Base-by-base conservation (phyloP, 768 basidiomycete species). In the Mycena sanguinolenta region DNA sequence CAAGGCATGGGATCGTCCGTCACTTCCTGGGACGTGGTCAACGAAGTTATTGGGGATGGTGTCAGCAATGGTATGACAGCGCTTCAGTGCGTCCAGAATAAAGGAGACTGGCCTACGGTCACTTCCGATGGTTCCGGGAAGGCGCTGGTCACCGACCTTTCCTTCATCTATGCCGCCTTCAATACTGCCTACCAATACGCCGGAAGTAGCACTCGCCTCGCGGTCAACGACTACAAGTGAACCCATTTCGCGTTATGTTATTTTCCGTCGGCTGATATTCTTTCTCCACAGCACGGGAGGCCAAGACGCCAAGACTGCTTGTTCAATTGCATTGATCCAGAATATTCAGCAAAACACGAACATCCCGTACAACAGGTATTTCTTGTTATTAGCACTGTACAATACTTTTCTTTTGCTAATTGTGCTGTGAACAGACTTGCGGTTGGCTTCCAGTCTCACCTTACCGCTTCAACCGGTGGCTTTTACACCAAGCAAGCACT, bases 61-160 rank as follows among this genome's bases (percentile, higher is more conserved):
- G 67, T 69, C 23, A 57, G 52, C 28, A 62, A 52, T 34, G 64
- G 72, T 17, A 71, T 66, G 69, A 71, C 69, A 4, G 30, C 69
- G 52, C 64, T 71, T 4, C 64, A 71, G 54, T 71, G 69, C 36
- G 69, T 71, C n/a, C 69, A 71, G 34, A 71, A 71, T 54, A 71
- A 71, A 38, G 64, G 63, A 13, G 69, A 64, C 54, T 71, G 69
- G 69, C 69, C 69, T 10, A 71, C 69, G 58, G 69, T 71, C 25
- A 71, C 69, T 13, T 28, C 59, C 28, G 69, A 71, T 46, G 69
- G 69, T 21, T 71, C 69, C 25, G 64, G 69, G 12, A 55, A 39
- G 54, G 23, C 64, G 30, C 60, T 71, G 19, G 64, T 71, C 39
- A 66, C 64, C 1, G 69, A 71, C 44, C 69, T 71, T 17, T 65